These are phyloP conservation scores for Trypanosoma congolense DNA, from an alignment of 208 protist species.

Conservation along the genomic window DNA sequence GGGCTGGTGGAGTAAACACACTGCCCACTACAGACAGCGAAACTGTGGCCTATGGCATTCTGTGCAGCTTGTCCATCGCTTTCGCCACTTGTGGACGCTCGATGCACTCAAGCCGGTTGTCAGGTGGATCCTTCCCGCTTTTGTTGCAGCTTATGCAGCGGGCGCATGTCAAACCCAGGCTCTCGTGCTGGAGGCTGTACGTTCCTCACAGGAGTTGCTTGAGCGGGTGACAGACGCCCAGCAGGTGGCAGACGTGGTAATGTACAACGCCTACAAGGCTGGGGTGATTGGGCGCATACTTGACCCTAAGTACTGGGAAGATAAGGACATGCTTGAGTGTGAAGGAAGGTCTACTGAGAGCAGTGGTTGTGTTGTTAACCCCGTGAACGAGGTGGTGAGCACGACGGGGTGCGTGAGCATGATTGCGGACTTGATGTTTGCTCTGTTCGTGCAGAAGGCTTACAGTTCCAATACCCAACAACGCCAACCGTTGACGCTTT, in stretches of 20 bases:
- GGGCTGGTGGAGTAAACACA: constrained; percentile 55
- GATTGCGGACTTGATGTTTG: constrained; percentile 10
- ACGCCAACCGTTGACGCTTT: constrained; percentile 62
- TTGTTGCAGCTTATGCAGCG: constrained; percentile 13
- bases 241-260: constrained; percentile 51
- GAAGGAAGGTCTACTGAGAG: not conserved
- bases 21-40: not conserved
- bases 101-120: constrained; percentile 10
- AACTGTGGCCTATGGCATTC: not conserved
- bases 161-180: constrained; percentile 8
- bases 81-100: constrained; percentile 13
- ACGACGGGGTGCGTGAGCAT: too few species aligned
- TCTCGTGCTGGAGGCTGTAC: constrained; percentile 37
- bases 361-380: not conserved
- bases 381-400: too few species aligned
- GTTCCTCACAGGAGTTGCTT: constrained; percentile 26
- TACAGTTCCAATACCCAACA: constrained; percentile 66
- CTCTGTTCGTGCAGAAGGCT: constrained; percentile 21
- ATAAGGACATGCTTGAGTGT: not conserved
- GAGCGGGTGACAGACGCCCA: constrained; percentile 32
- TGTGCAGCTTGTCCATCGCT: not conserved
- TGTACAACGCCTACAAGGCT: constrained; percentile 74
- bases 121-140: constrained; percentile 10
- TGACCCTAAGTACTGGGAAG: constrained; percentile 47
- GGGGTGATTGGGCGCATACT: constrained; percentile 48